phyloP scores from a whole-genome alignment of 2,329 filamentous ascomycete genomes.

The Fusarium annulatum region DNA sequence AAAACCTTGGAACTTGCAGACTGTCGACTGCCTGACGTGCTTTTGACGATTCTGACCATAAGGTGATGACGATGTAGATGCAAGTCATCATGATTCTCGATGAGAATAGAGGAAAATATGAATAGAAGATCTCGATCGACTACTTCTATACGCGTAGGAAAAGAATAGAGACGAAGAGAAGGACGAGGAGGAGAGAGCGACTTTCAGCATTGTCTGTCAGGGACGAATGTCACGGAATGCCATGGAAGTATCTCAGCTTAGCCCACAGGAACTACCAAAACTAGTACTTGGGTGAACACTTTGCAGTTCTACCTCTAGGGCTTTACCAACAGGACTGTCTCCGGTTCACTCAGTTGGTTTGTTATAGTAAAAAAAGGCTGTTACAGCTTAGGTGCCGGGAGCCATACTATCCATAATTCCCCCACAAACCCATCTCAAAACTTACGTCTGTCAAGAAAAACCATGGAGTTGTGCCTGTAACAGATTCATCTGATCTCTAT shows the following conservation, averaged over 20 bases:
- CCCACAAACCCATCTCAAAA: not conserved
- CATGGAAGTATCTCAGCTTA: not conserved
- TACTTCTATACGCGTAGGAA: not conserved
- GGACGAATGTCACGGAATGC: not conserved
- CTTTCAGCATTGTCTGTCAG: not conserved
- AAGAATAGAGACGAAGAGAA: not conserved
- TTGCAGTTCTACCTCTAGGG: not conserved
- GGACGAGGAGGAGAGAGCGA: not conserved
- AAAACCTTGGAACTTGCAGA: slow-evolving; percentile 16
- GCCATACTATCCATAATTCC: not conserved
- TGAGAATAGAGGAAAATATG: not conserved
- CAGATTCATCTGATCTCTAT: not conserved
- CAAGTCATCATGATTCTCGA: not conserved
- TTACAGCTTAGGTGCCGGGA: not conserved
- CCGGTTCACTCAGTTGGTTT: not conserved
- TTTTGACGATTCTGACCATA: not conserved
- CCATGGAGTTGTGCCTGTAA: not conserved
- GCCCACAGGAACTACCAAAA: not conserved
- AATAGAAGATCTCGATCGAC: slow-evolving; percentile 9
- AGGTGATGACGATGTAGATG: not conserved
- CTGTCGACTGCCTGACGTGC: not conserved
- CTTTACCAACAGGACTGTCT: not conserved
- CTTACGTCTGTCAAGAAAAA: not conserved
- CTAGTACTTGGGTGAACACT: not conserved
- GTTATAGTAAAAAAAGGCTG: no score